A percentile compares a stretch with the other conserved stretches of the same genome.
These are phyloP conservation scores for Lippia alba DNA, from an alignment of 305 asterid genomes.

Conservation along the genomic window DNA sequence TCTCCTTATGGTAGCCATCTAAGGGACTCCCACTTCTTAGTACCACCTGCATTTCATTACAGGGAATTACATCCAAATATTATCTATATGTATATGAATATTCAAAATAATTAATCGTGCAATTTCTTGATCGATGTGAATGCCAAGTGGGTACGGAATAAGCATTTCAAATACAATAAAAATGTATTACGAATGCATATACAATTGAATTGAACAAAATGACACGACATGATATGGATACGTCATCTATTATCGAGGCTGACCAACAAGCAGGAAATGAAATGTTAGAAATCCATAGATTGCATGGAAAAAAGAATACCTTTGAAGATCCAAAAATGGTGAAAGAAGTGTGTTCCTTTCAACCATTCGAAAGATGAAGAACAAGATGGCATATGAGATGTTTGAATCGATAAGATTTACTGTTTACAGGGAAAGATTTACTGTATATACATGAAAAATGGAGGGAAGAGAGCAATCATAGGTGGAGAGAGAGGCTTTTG, in stretches of 20 bases:
- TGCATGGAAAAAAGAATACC: constrained; percentile 19
- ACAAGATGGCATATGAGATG: constrained; percentile 36
- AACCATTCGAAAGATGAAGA: constrained; percentile 35
- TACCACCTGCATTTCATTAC: constrained; percentile 32
- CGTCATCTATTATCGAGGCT: too few relatives aligned
- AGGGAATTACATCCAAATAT: too few relatives aligned
- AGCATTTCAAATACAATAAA: not conserved
- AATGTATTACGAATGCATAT: too few relatives aligned
- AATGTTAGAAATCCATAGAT: not conserved
- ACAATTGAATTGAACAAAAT: not conserved
- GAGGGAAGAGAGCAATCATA: constrained; percentile 27
- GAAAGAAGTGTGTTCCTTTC: constrained; percentile 34
- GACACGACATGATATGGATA: too few relatives aligned
- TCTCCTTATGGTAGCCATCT: constrained; percentile 67
- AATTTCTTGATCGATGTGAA: not conserved
- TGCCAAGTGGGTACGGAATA: not conserved
- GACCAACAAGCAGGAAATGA: not conserved
- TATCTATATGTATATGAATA: too few relatives aligned
- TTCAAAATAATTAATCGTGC: not conserved
- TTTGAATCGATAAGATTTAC: constrained; percentile 13
- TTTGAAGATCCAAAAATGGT: constrained; percentile 31
- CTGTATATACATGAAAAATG: constrained; percentile 20
- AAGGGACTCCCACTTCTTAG: not conserved
- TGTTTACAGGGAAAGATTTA: not conserved
- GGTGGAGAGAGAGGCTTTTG: not conserved